These are phyloP conservation scores for Bretziella fagacearum DNA, from an alignment of 2,329 filamentous ascomycete species.

Conservation along the genomic window DNA sequence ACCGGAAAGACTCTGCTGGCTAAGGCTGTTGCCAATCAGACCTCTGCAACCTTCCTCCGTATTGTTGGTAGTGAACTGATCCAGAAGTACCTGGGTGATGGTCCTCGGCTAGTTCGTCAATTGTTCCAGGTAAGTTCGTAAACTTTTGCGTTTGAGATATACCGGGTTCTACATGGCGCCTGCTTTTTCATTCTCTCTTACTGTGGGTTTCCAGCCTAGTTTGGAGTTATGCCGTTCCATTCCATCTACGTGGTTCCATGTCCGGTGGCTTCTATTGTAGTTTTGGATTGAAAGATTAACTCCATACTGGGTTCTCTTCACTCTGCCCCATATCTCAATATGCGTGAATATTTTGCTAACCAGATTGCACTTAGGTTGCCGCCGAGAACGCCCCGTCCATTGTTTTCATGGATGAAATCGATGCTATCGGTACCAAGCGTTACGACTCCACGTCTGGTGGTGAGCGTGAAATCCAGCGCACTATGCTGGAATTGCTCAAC, in stretches of 20 bases:
- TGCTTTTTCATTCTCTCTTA: too few species aligned
- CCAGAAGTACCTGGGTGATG: slow-evolving; percentile 96
- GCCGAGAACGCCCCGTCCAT: slow-evolving; percentile 94
- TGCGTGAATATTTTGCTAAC: too few species aligned
- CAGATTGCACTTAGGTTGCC: slow-evolving; percentile 49
- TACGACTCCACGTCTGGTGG: slow-evolving; percentile 96
- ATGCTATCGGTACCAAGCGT: slow-evolving; percentile 95
- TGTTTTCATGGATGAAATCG: slow-evolving; percentile 98
- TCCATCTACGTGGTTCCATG: too few species aligned
- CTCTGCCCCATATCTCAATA: too few species aligned
- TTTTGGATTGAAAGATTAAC: too few species aligned
- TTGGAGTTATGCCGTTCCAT: too few species aligned
- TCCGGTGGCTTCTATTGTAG: too few species aligned
- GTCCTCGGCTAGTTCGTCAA: slow-evolving; percentile 83
- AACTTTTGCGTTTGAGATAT: too few species aligned
- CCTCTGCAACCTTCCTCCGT: slow-evolving; percentile 93
- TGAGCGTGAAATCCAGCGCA: slow-evolving; percentile 93
- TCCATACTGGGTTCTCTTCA: too few species aligned
- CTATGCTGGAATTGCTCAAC: slow-evolving; percentile 95
- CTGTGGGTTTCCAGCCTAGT: too few species aligned
- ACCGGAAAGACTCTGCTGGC: slow-evolving; percentile 93
- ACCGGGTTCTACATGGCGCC: too few species aligned
- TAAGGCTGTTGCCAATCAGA: slow-evolving; percentile 96
- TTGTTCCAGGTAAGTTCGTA: slow-evolving; percentile 62
- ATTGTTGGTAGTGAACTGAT: slow-evolving; percentile 96